Conservation (phyloP, 1,139 yeast species). For the Wickerhamiella pararugosa region DNA sequence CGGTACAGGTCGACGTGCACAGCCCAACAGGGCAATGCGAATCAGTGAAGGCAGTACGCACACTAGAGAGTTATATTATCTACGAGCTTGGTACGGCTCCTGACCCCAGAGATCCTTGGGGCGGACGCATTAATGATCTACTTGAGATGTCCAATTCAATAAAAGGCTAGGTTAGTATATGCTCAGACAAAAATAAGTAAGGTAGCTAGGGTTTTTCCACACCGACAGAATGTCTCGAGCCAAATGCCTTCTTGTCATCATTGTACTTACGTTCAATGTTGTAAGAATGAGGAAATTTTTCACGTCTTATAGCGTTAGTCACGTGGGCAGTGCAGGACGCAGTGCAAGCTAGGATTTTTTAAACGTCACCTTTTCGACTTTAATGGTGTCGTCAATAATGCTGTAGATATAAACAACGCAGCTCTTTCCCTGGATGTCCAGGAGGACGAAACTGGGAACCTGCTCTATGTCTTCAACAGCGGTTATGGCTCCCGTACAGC, state of each 20-base stretch:
- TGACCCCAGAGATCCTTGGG: conserved; percentile 12
- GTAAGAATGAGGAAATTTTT: not conserved
- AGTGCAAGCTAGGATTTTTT: conserved; percentile 36
- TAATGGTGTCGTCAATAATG: conserved; percentile 63
- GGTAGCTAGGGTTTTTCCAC: conserved; percentile 93
- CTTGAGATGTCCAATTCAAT: not conserved
- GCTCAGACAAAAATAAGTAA: conserved; percentile 30
- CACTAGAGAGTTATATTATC: conserved; percentile 9
- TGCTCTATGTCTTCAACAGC: conserved; percentile 29
- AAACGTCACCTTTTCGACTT: conserved; percentile 80
- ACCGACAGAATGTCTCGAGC: conserved; percentile 84
- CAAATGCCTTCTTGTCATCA: conserved; percentile 93
- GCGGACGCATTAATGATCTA: conserved; percentile 11
- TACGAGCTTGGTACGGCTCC: conserved; percentile 15
- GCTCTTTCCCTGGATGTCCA: conserved; percentile 64
- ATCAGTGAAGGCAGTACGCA: conserved; percentile 1
- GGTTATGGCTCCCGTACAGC: conserved; percentile 80
- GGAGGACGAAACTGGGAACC: conserved; percentile 77
- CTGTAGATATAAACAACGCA: conserved; percentile 82
- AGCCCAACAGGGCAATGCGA: not conserved
- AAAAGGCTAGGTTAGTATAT: conserved; percentile 15
- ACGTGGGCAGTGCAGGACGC: not conserved
- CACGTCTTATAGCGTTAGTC: not conserved
- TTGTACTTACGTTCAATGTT: conserved; percentile 18
- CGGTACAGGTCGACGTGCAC: not conserved